Conservation (phyloP, 176 grass and related monocot species). For the Oryza rufipogon region DNA sequence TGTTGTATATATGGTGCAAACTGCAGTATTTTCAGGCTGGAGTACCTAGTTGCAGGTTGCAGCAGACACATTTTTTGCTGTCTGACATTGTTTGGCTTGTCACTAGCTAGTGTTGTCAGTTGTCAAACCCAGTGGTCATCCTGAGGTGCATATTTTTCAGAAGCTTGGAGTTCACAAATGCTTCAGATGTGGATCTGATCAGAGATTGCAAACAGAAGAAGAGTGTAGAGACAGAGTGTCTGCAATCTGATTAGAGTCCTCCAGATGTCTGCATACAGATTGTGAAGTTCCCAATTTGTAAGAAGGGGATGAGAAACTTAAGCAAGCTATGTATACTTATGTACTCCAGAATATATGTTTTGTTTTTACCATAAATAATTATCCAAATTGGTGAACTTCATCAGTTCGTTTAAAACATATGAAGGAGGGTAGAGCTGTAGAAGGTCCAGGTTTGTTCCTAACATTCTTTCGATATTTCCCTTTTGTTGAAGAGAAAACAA, state of each 20-base stretch:
- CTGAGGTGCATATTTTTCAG: neutral
- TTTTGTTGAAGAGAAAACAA: no score
- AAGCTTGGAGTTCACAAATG: neutral
- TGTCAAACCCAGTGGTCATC: neutral
- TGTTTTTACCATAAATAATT: no score
- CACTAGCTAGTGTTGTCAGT: neutral
- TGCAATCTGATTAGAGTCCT: neutral
- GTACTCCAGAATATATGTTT: neutral
- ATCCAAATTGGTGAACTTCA: no score
- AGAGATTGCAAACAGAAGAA: neutral
- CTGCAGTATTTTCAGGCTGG: neutral
- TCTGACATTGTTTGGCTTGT: neutral
- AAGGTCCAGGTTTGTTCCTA: no score
- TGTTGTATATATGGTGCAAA: slow-evolving; percentile 6
- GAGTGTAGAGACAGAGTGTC: neutral
- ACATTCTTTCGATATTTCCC: no score
- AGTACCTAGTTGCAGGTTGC: neutral
- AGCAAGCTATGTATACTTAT: neutral
- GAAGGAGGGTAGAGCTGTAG: no score
- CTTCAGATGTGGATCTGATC: slow-evolving; percentile 16
- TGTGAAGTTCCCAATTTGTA: neutral
- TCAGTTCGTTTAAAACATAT: no score
- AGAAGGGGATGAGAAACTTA: neutral
- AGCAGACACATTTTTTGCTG: neutral
- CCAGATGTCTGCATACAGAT: neutral